Percentiles rank a stretch among this genome's conserved stretches.
phyloP scores from a whole-genome alignment of 2,329 filamentous ascomycete species.

The Macrophomina pseudophaseolina region DNA sequence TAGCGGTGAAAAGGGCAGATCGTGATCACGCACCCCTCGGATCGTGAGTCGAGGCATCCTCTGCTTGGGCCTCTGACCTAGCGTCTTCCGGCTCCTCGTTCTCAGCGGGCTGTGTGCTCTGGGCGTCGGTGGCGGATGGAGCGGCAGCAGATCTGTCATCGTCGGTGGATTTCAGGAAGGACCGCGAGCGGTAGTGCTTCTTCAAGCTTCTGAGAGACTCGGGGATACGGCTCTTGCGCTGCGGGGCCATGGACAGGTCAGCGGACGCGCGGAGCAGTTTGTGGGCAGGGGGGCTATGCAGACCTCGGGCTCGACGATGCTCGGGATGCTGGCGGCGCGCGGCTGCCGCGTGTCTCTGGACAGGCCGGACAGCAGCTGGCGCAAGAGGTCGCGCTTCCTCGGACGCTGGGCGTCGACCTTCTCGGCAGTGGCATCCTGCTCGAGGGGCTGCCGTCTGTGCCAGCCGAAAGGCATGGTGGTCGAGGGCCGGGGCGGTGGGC shows the following conservation, averaged over 20 bases:
- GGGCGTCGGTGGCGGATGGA: conserved; percentile 7
- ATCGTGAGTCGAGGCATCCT: conserved; percentile 17
- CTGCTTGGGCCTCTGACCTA: conserved; percentile 16
- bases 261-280: background rate
- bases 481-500: background rate
- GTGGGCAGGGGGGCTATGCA: background rate
- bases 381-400: conserved; percentile 27
- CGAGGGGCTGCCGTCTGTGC: conserved; percentile 20
- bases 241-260: conserved; percentile 13
- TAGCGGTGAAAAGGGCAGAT: conserved; percentile 24
- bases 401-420: conserved; percentile 17
- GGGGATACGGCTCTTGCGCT: conserved; percentile 22
- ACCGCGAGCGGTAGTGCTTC: conserved; percentile 24
- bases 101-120: background rate
- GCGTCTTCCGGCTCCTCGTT: conserved; percentile 1
- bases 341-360: conserved; percentile 15
- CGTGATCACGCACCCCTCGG: conserved; percentile 24
- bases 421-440: conserved; percentile 9
- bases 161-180: conserved; percentile 19
- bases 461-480: conserved; percentile 25
- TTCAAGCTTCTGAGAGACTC: conserved; percentile 20
- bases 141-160: conserved; percentile 16
- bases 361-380: conserved; percentile 20
- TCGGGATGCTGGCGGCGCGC: conserved; percentile 17
- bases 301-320: conserved; percentile 19